Percentiles rank a stretch among this genome's conserved stretches.
These are phyloP conservation scores for Rhizopus sp. DNA, from an alignment of 371 early-diverging fungal genomes.

Conservation along the genomic window DNA sequence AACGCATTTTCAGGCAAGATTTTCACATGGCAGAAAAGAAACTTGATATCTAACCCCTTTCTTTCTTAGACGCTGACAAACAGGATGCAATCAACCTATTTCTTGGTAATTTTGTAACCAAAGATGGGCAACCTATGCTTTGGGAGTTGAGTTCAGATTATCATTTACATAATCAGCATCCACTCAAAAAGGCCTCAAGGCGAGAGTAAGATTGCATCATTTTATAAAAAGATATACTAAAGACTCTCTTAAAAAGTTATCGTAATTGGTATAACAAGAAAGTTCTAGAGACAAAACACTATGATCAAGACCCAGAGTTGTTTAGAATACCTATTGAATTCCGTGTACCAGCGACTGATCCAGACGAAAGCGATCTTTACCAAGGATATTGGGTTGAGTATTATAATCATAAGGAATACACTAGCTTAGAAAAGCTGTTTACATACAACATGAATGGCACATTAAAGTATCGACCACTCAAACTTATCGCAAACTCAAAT, in stretches of 20 bases:
- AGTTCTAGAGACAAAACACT: conserved; percentile 35
- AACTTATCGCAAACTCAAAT: conserved; percentile 23
- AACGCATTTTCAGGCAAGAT: conserved; percentile 88
- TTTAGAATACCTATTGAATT: conserved; percentile 32
- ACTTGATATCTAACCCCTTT: not conserved
- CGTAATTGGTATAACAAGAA: conserved; percentile 64
- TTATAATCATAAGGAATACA: conserved; percentile 72
- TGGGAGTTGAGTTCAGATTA: conserved; percentile 88
- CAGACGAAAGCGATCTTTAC: conserved; percentile 42
- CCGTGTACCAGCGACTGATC: conserved; percentile 28
- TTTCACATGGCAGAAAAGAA: not conserved
- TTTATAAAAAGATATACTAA: not conserved
- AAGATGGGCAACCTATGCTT: conserved; percentile 63
- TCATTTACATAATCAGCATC: conserved; percentile 75
- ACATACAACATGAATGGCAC: conserved; percentile 88
- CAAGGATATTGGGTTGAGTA: conserved; percentile 79
- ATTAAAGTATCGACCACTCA: conserved; percentile 55
- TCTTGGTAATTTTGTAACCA: conserved; percentile 74
- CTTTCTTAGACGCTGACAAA: conserved; percentile 84
- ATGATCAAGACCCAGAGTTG: conserved; percentile 19
- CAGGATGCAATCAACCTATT: conserved; percentile 96
- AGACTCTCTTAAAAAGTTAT: conserved; percentile 44
- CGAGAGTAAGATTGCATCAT: conserved; percentile 42
- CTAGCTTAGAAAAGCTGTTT: conserved; percentile 75
- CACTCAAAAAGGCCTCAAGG: conserved; percentile 48